Base-by-base conservation (phyloP, 1,139 yeast species). In the Geotrichum reessii region DNA sequence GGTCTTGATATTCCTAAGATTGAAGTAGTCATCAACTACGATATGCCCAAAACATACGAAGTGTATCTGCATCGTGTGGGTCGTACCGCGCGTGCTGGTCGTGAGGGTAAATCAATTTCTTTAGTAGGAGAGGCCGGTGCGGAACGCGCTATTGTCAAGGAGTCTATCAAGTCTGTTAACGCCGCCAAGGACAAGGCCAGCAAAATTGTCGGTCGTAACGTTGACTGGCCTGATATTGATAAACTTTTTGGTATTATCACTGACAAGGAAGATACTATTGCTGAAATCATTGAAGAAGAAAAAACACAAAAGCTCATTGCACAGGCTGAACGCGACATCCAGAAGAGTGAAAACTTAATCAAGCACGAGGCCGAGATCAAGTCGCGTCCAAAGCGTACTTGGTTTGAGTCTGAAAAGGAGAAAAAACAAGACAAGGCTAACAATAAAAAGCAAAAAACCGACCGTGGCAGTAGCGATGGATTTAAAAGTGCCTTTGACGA, bases 31-130 rank as follows among this genome's bases (percentile, higher is more conserved):
- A 81, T 93, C 69, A 93, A 93, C 74, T 95, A 81, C 72, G 99
- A 95, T 70, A 90, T 95, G 95, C 99, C 99, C 56, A 89, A 90
- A 71, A 79, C 87, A 25, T 85, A 87, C 69, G 99, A 93, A 65
- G 82, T 91, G 48, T 95, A 93, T 72, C 78, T 93, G 71, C 99
- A 93, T 75, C 86, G 99, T 78, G 97, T 95, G 63, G 99, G 99
- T 75, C 88, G 99, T 81, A 93, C 99, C 58, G 99, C 99, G 11
- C 89, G 99, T 82, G 99, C 97, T 57, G 99, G 99, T 46, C 83
- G 98, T 73, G 90, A 88, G 58, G 99, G 99, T 80, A 81, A 82
- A 59, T 87, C 97, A 52, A 86, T 93, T 52, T 85, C 98, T 3
- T 84, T 93, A 72, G 99, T 95, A 9, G 98, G 98, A 21, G 99